These are phyloP conservation scores for Rhizophlyctis rosea DNA, from an alignment of 192 early-diverging fungal genomes.

Conservation along the genomic window DNA sequence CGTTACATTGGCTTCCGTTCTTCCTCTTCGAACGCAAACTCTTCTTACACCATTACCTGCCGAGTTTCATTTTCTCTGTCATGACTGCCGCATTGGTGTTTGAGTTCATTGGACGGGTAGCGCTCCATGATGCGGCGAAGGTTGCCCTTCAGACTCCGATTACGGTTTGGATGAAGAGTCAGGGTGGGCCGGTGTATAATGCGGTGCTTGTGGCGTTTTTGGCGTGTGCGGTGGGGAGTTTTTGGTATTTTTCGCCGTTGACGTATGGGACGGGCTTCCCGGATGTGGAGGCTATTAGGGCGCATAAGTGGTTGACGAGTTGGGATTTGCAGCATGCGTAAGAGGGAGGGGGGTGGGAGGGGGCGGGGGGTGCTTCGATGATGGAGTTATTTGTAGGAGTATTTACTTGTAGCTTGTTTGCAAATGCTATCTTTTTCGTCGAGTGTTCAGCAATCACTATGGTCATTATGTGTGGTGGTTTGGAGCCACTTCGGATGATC, in stretches of 20 bases:
- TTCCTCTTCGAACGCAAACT: conserved; percentile 88
- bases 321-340: conserved; percentile 89
- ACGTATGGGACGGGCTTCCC: conserved; percentile 77
- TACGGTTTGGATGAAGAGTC: too few species aligned
- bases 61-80: conserved; percentile 77
- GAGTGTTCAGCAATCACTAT: too few species aligned
- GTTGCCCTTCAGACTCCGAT: too few species aligned
- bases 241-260: conserved; percentile 80
- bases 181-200: conserved; percentile 35
- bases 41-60: conserved; percentile 96
- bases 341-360: too few species aligned
- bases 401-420: too few species aligned
- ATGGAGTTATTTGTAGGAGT: too few species aligned
- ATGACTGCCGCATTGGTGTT: conserved; percentile 70
- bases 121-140: too few species aligned
- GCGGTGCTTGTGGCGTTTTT: conserved; percentile 41
- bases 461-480: too few species aligned
- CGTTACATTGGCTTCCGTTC: conserved; percentile 88
- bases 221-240: conserved; percentile 51
- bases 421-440: too few species aligned
- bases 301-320: conserved; percentile 65
- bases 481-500: too few species aligned
- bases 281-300: conserved; percentile 53
- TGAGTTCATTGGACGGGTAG: conserved; percentile 78
- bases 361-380: too few species aligned